Evolutionary conservation across 208 protist genomes (phyloP).

Genomic region (Herpetomonas tarakana): DNA sequence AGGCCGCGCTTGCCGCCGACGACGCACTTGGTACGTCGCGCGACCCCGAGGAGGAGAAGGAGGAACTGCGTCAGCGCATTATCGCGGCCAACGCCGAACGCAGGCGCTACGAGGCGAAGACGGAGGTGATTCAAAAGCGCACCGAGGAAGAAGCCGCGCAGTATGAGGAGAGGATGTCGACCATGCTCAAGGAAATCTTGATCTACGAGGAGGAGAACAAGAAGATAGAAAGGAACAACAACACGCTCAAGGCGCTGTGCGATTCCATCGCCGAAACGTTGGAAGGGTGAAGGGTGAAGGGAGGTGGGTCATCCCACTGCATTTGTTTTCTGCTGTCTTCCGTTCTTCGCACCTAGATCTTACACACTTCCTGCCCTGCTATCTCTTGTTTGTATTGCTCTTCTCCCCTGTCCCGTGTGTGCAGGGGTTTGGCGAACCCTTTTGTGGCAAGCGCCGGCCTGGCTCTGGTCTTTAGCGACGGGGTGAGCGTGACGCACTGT

Average conservation of each 20-base stretch:
- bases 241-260: conserved; percentile 48
- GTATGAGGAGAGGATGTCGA: conserved; percentile 56
- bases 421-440: too few relatives aligned
- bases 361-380: too few relatives aligned
- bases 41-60: conserved; percentile 52
- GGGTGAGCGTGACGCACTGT: too few relatives aligned
- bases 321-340: background rate
- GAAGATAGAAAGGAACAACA: conserved; percentile 46
- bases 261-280: conserved; percentile 58
- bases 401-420: too few relatives aligned
- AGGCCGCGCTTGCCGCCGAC: conserved; percentile 38
- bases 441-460: too few relatives aligned
- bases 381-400: too few relatives aligned
- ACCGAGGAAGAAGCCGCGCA: conserved; percentile 46
- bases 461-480: too few relatives aligned
- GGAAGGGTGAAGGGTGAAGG: conserved; percentile 22
- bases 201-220: conserved; percentile 75
- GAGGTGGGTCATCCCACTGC: background rate
- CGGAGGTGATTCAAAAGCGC: conserved; percentile 39
- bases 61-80: conserved; percentile 60
- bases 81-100: conserved; percentile 49
- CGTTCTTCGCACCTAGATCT: background rate
- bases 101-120: conserved; percentile 41
- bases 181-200: conserved; percentile 55
- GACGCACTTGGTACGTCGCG: conserved; percentile 31